Base-by-base conservation (phyloP, 331 rosid genomes). In the Quercus phellos region DNA sequence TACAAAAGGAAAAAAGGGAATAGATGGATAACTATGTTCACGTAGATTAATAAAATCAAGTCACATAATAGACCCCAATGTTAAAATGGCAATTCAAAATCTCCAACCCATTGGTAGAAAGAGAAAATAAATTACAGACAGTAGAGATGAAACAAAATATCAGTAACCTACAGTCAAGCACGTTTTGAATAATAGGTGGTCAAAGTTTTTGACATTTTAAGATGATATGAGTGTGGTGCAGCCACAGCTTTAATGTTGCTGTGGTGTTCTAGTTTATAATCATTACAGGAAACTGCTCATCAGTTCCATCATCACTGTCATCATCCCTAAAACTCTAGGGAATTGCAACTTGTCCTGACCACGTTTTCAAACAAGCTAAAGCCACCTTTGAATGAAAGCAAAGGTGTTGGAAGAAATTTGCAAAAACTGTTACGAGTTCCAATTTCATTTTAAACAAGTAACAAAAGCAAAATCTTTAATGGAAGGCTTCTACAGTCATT, bases 41-140 rank as follows among this genome's bases (percentile, higher is more conserved):
- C 61, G 34, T 83, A 5, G 35, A 71, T 73, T 17, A 70, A 34
- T 30, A 76, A 12, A 72, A 69, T 66, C 18, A 46, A 60, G 67
- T 46, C 29, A 34, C 8, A 59, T 38, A 1, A 24, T 59, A 59
- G 56, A 38, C 38, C 53, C 18, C 43, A 16, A 63, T 29, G 50
- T 19, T 78, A 21, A 56, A 70, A 13, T 64, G 22, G 10, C 13
- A 64, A 64, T 14, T 3, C n/a, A 32, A 64, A 17, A 34, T 34
- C 71, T 32, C 69, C 71, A 66, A 66, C n/a, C 71, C 69, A 32
- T 66, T 17, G 4, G 53, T 21, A 58, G 70, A 61, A 56, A 63
- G 74, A 18, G 24, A 66, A 66, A 66, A 7, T 32, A 66, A 66
- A 66, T 66, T 32, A n/a, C 1, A 2, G 26, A 17, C 51, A 8